Evolutionary conservation across 1,139 yeast genomes (phyloP).

Genomic region (Petasospora fabianii): DNA sequence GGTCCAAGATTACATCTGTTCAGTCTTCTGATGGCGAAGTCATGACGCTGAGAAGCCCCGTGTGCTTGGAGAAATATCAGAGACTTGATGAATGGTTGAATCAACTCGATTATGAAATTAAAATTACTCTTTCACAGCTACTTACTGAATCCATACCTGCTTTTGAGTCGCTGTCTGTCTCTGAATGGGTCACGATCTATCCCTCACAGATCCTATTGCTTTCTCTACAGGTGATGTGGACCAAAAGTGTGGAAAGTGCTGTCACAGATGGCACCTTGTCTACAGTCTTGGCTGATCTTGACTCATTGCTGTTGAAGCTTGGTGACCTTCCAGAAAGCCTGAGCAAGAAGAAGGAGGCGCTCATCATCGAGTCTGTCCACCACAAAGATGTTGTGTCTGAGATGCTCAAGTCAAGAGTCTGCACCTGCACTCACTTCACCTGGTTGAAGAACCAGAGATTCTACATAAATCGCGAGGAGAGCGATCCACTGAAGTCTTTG

Average conservation of each 20-base stretch:
- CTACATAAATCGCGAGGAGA: conserved; percentile 31
- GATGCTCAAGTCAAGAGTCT: conserved; percentile 25
- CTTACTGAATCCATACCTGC: conserved; percentile 31
- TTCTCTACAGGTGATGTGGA: conserved; percentile 58
- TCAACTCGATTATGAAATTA: conserved; percentile 53
- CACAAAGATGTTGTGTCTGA: conserved; percentile 43
- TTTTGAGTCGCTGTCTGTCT: conserved; percentile 19
- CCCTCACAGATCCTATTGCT: conserved; percentile 63
- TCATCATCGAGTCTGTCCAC: conserved; percentile 67
- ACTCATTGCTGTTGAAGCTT: conserved; percentile 26
- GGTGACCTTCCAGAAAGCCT: conserved; percentile 22
- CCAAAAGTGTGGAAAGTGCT: conserved; percentile 38
- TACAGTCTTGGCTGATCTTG: conserved; percentile 8
- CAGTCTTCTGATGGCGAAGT: conserved; percentile 63
- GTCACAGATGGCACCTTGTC: too few species aligned
- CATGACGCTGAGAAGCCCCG: conserved; percentile 41
- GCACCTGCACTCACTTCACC: conserved; percentile 26
- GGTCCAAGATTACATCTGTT: conserved; percentile 43
- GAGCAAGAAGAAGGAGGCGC: conserved; percentile 21
- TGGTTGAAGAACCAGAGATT: conserved; percentile 60
- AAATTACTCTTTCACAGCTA: conserved; percentile 41
- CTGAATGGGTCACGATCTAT: conserved; percentile 33
- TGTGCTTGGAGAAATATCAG: conserved; percentile 42
- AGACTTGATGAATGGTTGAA: conserved; percentile 62
- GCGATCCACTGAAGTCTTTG: conserved; percentile 36